Evolutionary conservation across 768 basidiomycete genomes (phyloP).

Genomic region (Amanita subjunquillea): DNA sequence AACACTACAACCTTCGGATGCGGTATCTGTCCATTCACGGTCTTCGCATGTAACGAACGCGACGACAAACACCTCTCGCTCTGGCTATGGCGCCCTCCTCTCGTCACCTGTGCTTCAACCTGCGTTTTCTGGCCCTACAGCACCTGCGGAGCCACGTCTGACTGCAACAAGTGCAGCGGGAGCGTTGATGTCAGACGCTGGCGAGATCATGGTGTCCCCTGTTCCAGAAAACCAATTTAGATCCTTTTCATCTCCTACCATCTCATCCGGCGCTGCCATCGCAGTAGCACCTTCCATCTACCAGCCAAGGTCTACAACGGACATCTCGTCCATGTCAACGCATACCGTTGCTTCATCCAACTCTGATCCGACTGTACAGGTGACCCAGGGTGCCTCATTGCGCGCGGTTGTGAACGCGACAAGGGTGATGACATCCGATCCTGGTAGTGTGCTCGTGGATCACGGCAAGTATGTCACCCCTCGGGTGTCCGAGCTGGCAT

Average conservation of each 20-base stretch:
- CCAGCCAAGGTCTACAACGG: not conserved
- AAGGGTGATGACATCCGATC: slow-evolving; percentile 77
- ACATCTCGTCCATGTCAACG: slow-evolving; percentile 10
- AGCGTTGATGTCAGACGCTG: not conserved
- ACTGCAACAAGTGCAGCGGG: not conserved
- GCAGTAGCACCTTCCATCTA: not conserved
- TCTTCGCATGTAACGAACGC: slow-evolving; percentile 9
- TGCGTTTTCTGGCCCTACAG: not conserved
- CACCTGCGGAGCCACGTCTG: not conserved
- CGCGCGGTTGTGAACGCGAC: slow-evolving; percentile 76
- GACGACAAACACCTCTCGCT: not conserved
- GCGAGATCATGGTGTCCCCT: not conserved
- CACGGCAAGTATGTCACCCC: slow-evolving; percentile 53
- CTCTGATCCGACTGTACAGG: slow-evolving; percentile 27
- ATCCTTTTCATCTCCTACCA: not conserved
- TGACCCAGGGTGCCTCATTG: slow-evolving; percentile 52
- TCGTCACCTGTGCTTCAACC: slow-evolving; percentile 2
- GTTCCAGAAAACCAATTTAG: not conserved
- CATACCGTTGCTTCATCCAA: slow-evolving; percentile 18
- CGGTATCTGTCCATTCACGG: not conserved
- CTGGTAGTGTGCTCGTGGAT: slow-evolving; percentile 64
- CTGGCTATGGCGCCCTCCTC: not conserved
- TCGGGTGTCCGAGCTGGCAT: slow-evolving; percentile 53
- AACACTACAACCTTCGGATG: not conserved
- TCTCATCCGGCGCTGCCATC: not conserved